Base-by-base conservation (phyloP, 2,329 filamentous ascomycete species). In the Furcasterigmium sp. region DNA sequence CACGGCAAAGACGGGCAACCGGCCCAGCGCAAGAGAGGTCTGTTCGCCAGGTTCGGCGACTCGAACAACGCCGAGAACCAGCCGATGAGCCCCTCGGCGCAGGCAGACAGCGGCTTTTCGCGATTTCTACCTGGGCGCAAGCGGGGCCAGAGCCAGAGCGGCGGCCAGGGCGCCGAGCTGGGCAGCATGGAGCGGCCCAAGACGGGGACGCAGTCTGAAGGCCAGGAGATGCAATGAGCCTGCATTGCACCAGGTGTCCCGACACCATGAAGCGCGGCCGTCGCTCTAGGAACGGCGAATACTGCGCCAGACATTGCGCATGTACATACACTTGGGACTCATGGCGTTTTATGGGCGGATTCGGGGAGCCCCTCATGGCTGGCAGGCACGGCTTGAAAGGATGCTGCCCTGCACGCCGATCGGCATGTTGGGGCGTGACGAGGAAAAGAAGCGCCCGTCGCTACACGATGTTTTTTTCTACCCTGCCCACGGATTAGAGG, bases 41-140 rank as follows among this genome's bases (percentile, higher is more conserved):
- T 95, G 58, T 88, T 97, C 51, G 76, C 88, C 39, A 82, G 85
- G 51, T 90, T 96, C 56, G 85, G 84, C 41, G 85, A 91, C 15
- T 56, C 61, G 19, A 35, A 34, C n/a, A 17, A 14, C 19, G 39
- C 28, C 14, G 63, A 69, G 42, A 63, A 69, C 44, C 57, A 57
- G 46, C 56, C 62, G 41, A 50, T 45, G 28, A 36, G 40, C 19
- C 63, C 49, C 26, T 63, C 63, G 35, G 56, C 65, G 14, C 61
- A 64, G 18, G 48, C 56, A 62, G 74, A 67, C 63, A 66, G 30
- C 20, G 29, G 28, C 19, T 9, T 41, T 18, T 66, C 78, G 62
- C 61, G 74, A 41, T 87, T 90, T 59, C 77, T 85, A 53, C 77
- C 80, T 3, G 82, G 85, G 14, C 75, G 87, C 54, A 91, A 88